Conservation (phyloP, 1,139 yeast species). For the Saccharomyces hybrid region DNA sequence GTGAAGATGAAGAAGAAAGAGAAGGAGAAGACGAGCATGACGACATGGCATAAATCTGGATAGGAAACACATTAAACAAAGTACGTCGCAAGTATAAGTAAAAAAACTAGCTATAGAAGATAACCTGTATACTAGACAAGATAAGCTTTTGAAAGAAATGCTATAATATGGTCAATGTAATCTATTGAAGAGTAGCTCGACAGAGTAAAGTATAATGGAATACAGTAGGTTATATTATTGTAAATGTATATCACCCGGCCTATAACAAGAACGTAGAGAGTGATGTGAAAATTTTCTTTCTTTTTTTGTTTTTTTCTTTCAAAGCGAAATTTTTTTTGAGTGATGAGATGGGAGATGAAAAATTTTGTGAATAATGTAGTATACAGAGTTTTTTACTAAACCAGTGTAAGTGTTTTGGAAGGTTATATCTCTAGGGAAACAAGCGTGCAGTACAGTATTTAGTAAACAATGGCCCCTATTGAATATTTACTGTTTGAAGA, state of each 20-base stretch:
- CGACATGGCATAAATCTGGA: neutral
- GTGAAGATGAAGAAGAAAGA: conserved; percentile 46
- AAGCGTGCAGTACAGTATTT: neutral
- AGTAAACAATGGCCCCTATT: conserved; percentile 45
- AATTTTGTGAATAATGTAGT: neutral
- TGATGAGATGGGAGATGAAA: conserved; percentile 13
- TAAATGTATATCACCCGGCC: no score
- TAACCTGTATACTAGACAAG: conserved; percentile 4
- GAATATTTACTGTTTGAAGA: conserved; percentile 95
- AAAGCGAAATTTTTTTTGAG: conserved; percentile 9
- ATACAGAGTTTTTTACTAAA: neutral
- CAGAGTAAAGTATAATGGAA: no score
- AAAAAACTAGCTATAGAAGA: conserved; percentile 12
- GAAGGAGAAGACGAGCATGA: conserved; percentile 21
- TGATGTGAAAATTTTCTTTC: conserved; percentile 7
- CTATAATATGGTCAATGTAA: no score
- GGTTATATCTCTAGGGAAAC: no score
- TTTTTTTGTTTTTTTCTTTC: neutral
- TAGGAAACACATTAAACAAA: conserved; percentile 14
- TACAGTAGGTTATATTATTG: no score
- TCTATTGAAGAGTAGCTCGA: no score
- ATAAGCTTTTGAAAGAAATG: no score
- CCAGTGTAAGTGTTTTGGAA: neutral
- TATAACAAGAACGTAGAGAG: no score
- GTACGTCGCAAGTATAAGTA: neutral